Evolutionary conservation across 345 rosid species (phyloP).

Genomic region (Salix brachista): DNA sequence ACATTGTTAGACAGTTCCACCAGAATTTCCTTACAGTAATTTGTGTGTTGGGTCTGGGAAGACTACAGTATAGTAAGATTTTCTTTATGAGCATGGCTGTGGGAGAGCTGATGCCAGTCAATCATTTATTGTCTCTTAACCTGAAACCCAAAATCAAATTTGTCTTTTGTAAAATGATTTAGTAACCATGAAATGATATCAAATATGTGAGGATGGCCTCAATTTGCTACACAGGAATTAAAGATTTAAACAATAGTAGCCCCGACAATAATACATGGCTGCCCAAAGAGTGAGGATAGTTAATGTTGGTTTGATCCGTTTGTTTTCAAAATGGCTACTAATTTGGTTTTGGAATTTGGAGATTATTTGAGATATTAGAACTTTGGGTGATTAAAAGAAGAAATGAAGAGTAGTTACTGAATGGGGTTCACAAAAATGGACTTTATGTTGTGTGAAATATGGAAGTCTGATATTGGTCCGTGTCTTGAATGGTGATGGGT

Average conservation of each 20-base stretch:
- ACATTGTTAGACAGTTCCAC: not conserved
- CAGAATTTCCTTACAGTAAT: not conserved
- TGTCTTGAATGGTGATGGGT: not conserved
- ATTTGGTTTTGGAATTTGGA: not conserved
- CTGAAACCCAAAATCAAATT: not conserved
- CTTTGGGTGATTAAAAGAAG: not conserved
- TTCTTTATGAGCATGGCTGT: not conserved
- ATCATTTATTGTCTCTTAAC: not conserved
- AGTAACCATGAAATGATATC: not conserved
- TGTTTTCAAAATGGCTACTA: not conserved
- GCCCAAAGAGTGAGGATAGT: not conserved
- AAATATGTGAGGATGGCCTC: not conserved
- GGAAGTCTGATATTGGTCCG: not conserved
- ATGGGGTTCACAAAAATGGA: not conserved
- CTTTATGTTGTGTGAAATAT: not conserved
- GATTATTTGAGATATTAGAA: not conserved
- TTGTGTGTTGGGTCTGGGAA: not conserved
- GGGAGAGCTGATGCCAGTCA: not conserved
- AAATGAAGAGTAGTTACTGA: not conserved
- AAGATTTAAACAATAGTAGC: not conserved
- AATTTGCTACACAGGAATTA: not conserved
- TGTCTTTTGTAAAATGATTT: not conserved
- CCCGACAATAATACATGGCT: not conserved
- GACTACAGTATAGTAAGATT: not conserved
- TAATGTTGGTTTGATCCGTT: not conserved